Percentiles rank a stretch among this genome's conserved stretches.
These are phyloP conservation scores for Plasmodium relictum DNA, from an alignment of 169 alveolate genomes.

Conservation along the genomic window DNA sequence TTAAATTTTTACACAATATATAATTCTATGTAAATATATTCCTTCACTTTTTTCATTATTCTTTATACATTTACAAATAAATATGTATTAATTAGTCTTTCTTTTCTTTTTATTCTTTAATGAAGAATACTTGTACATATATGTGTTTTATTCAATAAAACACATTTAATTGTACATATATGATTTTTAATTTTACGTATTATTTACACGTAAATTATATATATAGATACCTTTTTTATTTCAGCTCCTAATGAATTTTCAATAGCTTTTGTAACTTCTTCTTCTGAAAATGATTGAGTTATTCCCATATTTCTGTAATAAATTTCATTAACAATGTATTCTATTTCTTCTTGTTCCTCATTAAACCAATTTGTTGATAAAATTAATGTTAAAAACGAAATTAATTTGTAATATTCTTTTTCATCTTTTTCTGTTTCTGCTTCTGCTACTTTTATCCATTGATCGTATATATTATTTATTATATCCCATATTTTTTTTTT, in stretches of 20 bases:
- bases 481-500: constrained; percentile 49
- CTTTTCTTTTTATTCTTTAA: too few species aligned
- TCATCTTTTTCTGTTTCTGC: constrained; percentile 52
- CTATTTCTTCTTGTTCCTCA: constrained; percentile 55
- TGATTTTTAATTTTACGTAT: too few species aligned
- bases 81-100: too few species aligned
- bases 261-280: constrained; percentile 29
- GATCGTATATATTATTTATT: constrained; percentile 36
- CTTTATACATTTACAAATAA: too few species aligned
- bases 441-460: constrained; percentile 54
- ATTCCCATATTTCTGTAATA: constrained; percentile 41
- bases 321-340: constrained; percentile 47
- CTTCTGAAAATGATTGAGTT: constrained; percentile 29
- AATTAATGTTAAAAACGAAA: constrained; percentile 41
- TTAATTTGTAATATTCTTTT: constrained; percentile 47
- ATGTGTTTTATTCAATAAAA: neutral
- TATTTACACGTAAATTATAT: neutral
- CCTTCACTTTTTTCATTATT: too few species aligned
- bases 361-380: constrained; percentile 64
- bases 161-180: neutral
- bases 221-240: constrained; percentile 28
- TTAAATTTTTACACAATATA: too few species aligned
- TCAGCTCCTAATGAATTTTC: constrained; percentile 60
- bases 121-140: neutral
- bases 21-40: too few species aligned